Base-by-base conservation (phyloP, 164 flowering plant species). In the Liquidambar formosana region DNA sequence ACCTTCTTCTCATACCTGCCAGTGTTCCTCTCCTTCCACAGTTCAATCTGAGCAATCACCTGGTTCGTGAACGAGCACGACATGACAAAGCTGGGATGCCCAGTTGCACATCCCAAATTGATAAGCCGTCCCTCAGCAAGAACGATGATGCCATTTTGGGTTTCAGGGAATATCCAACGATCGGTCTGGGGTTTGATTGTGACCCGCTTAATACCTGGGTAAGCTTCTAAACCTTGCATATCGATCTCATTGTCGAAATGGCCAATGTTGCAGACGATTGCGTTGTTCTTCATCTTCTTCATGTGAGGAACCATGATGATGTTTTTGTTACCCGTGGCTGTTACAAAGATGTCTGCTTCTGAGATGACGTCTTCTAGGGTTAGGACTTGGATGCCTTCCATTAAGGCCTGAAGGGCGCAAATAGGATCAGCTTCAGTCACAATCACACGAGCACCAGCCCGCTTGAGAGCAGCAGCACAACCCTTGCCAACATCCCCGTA, bases 401-500 rank as follows among this genome's bases (percentile, higher is more conserved):
- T 79, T 10, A 73, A 63, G 54, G 82, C 77, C 54, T 79, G 82
- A 44, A 79, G 82, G 56, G 80, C 80, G 25, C 77, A 76, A 58
- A 79, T 79, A 58, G 82, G 80, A 56, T 79, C 82, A 15, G 73
- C 73, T 65, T 79, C 82, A 0, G 82, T 79, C 51, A 79, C 82
- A 26, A 79, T 71, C 56, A 87, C 91, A 59, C 91, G 87, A 16
- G 91, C 83, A 38, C 91, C 91, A 43, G 81, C 91, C 18, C 79
- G 82, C 71, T 87, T 87, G 76, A 87, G 63, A 64, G 91, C 87
- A 57, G 81, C 74, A 61, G 91, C 91, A 67, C 91, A 87, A 44
- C 91, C 91, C 86, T 87, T 87, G 16, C 91, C 91, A 15, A 87
- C 91, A 76, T 87, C 91, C 65, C 91, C 91, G 53, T 87, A 87